phyloP scores from a whole-genome alignment of 306 rosid species.

The Cucurbita ficifolia region DNA sequence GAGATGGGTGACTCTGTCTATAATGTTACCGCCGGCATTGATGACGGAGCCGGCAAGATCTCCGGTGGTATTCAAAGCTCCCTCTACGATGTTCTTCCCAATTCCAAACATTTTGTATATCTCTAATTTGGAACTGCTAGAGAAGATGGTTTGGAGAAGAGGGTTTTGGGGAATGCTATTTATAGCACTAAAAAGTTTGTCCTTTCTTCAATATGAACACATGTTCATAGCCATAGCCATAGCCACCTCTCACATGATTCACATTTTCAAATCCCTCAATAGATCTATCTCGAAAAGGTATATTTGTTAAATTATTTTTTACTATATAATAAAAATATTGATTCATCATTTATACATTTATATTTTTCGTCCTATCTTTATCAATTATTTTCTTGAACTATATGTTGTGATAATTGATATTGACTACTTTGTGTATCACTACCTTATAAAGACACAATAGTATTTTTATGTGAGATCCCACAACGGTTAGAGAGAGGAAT shows the following conservation, averaged over 20 bases:
- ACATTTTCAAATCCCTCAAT: neutral
- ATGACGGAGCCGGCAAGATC: neutral
- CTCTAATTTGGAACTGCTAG: neutral
- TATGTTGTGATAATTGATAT: no score
- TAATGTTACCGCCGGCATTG: neutral
- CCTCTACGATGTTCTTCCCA: neutral
- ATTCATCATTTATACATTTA: no score
- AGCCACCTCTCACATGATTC: neutral
- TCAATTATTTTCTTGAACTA: no score
- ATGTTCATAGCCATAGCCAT: neutral
- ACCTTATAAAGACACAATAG: no score
- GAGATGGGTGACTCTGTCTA: neutral
- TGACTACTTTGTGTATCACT: no score
- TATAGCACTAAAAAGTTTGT: neutral
- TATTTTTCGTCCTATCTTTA: no score
- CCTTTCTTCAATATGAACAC: neutral
- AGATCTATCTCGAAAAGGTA: neutral
- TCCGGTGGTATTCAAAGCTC: neutral
- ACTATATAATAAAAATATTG: no score
- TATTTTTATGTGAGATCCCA: no score
- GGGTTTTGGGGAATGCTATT: neutral
- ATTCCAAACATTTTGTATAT: neutral
- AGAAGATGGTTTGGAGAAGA: no score
- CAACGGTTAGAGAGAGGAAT: no score
- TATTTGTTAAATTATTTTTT: no score